These are phyloP conservation scores for Leccinum olivaceopallidum DNA, from an alignment of 768 basidiomycete genomes.

Conservation along the genomic window DNA sequence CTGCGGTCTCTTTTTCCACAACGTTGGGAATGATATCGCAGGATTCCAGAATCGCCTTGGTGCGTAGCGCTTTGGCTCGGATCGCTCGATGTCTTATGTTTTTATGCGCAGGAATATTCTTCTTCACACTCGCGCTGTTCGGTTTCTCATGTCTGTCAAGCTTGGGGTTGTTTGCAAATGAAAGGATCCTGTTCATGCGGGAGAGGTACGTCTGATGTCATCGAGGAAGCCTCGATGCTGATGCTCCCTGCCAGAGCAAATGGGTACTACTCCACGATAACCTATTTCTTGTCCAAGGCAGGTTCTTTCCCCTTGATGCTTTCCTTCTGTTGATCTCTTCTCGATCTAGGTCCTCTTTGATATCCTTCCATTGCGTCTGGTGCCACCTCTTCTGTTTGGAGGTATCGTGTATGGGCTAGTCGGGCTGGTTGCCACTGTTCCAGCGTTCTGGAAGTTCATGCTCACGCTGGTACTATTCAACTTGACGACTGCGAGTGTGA, in stretches of 20 bases:
- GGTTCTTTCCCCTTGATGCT: not conserved
- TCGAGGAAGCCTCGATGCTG: not conserved
- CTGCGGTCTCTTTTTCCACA: constrained; percentile 91
- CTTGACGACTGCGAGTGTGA: constrained; percentile 89
- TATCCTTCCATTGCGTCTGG: constrained; percentile 89
- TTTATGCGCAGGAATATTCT: constrained; percentile 72
- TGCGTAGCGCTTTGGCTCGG: constrained; percentile 26
- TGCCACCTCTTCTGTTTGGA: constrained; percentile 94
- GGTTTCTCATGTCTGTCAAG: constrained; percentile 97
- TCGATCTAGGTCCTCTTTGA: constrained; percentile 82
- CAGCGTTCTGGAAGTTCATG: constrained; percentile 98
- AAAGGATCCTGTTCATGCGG: constrained; percentile 96
- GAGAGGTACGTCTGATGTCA: constrained; percentile 63
- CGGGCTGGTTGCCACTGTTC: constrained; percentile 88
- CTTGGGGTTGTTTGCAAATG: constrained; percentile 90
- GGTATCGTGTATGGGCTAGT: constrained; percentile 95
- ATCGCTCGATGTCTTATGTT: not conserved
- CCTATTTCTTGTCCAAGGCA: constrained; percentile 95
- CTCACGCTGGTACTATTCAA: constrained; percentile 96
- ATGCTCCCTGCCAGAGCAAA: constrained; percentile 64
- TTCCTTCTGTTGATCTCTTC: not conserved
- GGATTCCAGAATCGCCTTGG: constrained; percentile 96
- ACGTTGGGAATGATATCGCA: constrained; percentile 89
- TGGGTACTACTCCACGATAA: constrained; percentile 96
- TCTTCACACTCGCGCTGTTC: constrained; percentile 95